Evolutionary conservation across 768 basidiomycete genomes (phyloP), one percentile per base, ranked within the genome.

Genomic region (Lactifluus echinatus): DNA sequence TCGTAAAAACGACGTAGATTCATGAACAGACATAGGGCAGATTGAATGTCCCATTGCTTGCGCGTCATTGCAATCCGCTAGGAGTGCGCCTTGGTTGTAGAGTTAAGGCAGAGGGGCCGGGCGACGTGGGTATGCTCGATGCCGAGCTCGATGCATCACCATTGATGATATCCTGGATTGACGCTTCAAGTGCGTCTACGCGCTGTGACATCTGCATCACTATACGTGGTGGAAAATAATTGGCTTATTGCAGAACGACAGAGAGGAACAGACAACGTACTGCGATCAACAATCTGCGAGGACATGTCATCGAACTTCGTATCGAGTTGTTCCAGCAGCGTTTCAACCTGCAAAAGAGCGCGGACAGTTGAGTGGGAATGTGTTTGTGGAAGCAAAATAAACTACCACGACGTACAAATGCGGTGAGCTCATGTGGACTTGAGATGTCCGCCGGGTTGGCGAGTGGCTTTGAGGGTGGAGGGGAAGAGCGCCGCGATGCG

Each of bases 171-270:
- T 95, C 93, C 63, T 93, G 90, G 54, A 96, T 93, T 11, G 93
- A 83, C 14, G 83, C 83, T 67, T 96, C 93, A 29, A 96, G 76
- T 17, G 88, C 81, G 65, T 96, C 93, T 21, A 96, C 93, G 43
- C 93, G 81, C 39, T 81, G 79, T 1, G 93, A 94, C 93, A 95
- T 96, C 65, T 92, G 87, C 55, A 74, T 81, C 93, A 96, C 93
- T 95, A 66, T 53, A 50, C 26, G 23, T 3, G 11, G 14, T 55
- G 24, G 4, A 3, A 2, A 31, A 23, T 23, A 36, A 15, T 4
- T 8, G 23, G 10, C 31, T 5, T 7, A 1, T n/a, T 4, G 4
- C 21, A 31, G 11, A 28, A 40, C 8, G 1, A 23, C 5, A n/a
- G n/a, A n/a, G n/a, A n/a, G 26, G 26, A 10, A 17, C 17, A 53